Evolutionary conservation across 2,329 filamentous ascomycete species (phyloP).

Genomic region (Paraconiothyrium sp.): DNA sequence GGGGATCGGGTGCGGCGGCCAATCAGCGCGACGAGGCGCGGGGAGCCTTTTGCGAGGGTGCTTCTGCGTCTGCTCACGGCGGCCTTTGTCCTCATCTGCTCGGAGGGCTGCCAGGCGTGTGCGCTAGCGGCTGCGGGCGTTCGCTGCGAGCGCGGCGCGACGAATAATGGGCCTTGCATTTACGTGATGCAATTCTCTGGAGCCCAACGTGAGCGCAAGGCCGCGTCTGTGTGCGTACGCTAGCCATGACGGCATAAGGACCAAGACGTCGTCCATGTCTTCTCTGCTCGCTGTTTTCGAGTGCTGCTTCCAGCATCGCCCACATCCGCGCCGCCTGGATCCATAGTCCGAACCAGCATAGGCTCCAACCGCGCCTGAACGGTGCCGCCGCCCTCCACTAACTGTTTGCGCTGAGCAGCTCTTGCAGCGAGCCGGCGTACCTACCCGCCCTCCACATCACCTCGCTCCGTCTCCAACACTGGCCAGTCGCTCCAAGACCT

Average conservation of each 20-base stretch:
- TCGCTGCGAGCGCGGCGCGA: slow-evolving; percentile 4
- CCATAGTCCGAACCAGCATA: not conserved
- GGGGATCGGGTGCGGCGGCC: slow-evolving; percentile 17
- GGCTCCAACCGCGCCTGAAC: not conserved
- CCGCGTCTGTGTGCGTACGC: not conserved
- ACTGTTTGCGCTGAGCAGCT: slow-evolving; percentile 14
- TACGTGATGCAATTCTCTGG: slow-evolving; percentile 29
- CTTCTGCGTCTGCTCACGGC: too few species aligned
- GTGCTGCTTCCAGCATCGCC: not conserved
- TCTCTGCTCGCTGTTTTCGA: not conserved
- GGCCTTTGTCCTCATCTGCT: not conserved
- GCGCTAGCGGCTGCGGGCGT: slow-evolving; percentile 11
- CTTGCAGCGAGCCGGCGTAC: slow-evolving; percentile 35
- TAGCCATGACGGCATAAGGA: slow-evolving; percentile 34
- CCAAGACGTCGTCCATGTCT: slow-evolving; percentile 7
- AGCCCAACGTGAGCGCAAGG: slow-evolving; percentile 4
- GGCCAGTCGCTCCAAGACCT: slow-evolving; percentile 33
- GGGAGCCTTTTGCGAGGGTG: not conserved
- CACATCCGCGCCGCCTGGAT: not conserved
- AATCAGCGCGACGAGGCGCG: too few species aligned
- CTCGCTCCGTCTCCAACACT: slow-evolving; percentile 25
- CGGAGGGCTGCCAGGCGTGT: slow-evolving; percentile 8
- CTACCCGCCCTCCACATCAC: slow-evolving; percentile 22
- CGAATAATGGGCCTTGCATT: slow-evolving; percentile 29
- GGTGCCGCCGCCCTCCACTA: not conserved